Evolutionary conservation across 2,329 filamentous ascomycete species (phyloP), one percentile per base, ranked within the genome.

Genomic region (Penicillium sp.): DNA sequence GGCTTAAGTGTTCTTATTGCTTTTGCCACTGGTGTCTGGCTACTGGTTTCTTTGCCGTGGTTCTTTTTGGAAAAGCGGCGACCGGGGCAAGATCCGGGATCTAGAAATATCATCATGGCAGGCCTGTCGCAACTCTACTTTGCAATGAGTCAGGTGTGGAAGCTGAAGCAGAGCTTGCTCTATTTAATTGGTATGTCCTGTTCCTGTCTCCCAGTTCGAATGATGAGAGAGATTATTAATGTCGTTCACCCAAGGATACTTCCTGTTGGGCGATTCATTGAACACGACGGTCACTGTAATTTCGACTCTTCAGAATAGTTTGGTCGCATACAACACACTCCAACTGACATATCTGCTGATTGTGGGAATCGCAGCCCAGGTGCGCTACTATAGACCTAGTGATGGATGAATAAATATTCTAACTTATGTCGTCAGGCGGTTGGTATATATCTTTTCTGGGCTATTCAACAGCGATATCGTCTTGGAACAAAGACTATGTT

Each of bases 261-360:
- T 90, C 67, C 76, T 90, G 2, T 80, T 90, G 0, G 87, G 85
- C 16, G 87, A 90, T 71, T 86, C 84, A 1, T 77, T 89, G 39
- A 89, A 89, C 68, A 90, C 87, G 0, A 88, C 87, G 0, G 84
- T 89, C 5, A 89, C 87, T 0, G 86, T 90, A 22, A 85, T 90
- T 33, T 79, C 76, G 0, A 89, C 86, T 0, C 72, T 89, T 6
- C 87, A 90, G 66, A 89, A 89, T 62, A 78, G 79, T 33, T 81
- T 89, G 4, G 85, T 89, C 3, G 77, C 80, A 3, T 90, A 88
- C 71, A 85, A 87, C 65, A 87, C 85, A 0, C 74, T 89, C 26
- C 80, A 85, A 48, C 70, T 89, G 5, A 88, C 86, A 0, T 89
- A 89, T 65, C 79, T 90, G 7, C 75, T 88, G 24, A 83, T 89